Base-by-base conservation (phyloP, 768 basidiomycete species). In the Pholiota microspora region DNA sequence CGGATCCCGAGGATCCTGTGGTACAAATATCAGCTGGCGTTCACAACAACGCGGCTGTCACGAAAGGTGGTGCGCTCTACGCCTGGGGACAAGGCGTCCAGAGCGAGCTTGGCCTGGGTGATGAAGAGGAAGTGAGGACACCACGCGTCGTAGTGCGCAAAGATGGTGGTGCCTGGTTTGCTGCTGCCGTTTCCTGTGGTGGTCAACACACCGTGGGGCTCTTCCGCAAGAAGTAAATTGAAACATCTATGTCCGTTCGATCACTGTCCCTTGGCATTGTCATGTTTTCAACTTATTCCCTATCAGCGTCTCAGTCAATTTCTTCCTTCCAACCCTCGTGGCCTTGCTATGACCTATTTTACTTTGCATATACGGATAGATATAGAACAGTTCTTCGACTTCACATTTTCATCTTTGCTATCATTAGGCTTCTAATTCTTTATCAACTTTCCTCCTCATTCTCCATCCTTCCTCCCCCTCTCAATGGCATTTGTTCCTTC, bases 11-110 rank as follows among this genome's bases (percentile, higher is more conserved):
- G 47, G 89, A 92, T 63, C 85, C 80, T 1, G 75, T 92, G 56
- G 73, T 83, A 15, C 76, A 83, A 52, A 78, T 92, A 49, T 80
- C 86, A 1, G 81, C 76, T n/a, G 89, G 88, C 5, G 76, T 77
- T 27, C 87, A 88, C 67, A 88, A 86, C 65, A 89, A 85, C 58
- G 77, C 88, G 63, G 89, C 84, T 7, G 74, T 89, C 45, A 88
- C 88, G 4, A 64, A 71, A 55, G 82, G 73, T 38, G 89, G 89
- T 29, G 84, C 86, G 2, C 67, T 91, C 59, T 89, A 86, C 62
- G 73, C 82, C 28, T 92, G 89, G 89, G 89, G 89, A 47, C 84
- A 86, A 56, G 88, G 87, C n/a, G 77, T 81, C 4, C 86, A 88
- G 61, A 83, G 89, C 47, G 89, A 92, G 65, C 76, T 92, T 16